These are phyloP conservation scores for Escovopsis sp. DNA, from an alignment of 2,329 filamentous ascomycete genomes.

Conservation along the genomic window DNA sequence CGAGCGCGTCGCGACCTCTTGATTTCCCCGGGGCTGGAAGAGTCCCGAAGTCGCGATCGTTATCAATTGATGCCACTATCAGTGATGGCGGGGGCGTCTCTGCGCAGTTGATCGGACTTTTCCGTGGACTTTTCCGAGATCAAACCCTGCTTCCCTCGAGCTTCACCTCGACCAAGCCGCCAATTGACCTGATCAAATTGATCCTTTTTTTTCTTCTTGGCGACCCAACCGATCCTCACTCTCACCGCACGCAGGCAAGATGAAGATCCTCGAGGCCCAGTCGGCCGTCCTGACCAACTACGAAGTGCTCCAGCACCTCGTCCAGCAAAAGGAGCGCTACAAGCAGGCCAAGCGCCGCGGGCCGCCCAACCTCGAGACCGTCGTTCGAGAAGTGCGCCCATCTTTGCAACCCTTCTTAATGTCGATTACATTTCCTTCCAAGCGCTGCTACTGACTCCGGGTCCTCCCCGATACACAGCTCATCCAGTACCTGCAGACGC, in stretches of 20 bases:
- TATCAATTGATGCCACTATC: no score
- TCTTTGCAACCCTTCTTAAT: neutral
- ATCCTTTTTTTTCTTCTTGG: no score
- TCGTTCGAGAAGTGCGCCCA: conserved; percentile 47
- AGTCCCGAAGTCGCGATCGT: neutral
- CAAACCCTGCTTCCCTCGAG: no score
- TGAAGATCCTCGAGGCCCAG: conserved; percentile 61
- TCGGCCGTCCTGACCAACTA: conserved; percentile 57
- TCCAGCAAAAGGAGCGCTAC: conserved; percentile 38
- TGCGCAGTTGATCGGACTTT: no score
- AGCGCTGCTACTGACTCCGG: neutral
- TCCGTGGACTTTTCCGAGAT: no score
- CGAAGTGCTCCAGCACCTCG: conserved; percentile 55
- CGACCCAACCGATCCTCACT: no score
- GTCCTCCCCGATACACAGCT: conserved; percentile 25
- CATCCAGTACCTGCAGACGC: conserved; percentile 42
- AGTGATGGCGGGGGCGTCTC: no score
- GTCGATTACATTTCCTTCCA: neutral
- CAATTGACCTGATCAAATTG: no score
- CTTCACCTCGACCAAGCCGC: no score
- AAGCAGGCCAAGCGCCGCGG: conserved; percentile 35
- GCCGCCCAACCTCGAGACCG: conserved; percentile 43
- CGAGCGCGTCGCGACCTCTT: no score
- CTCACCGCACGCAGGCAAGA: conserved; percentile 14
- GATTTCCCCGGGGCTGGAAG: no score